phyloP scores from a whole-genome alignment of 2,329 filamentous ascomycete genomes.

The Aspergillus sp. region DNA sequence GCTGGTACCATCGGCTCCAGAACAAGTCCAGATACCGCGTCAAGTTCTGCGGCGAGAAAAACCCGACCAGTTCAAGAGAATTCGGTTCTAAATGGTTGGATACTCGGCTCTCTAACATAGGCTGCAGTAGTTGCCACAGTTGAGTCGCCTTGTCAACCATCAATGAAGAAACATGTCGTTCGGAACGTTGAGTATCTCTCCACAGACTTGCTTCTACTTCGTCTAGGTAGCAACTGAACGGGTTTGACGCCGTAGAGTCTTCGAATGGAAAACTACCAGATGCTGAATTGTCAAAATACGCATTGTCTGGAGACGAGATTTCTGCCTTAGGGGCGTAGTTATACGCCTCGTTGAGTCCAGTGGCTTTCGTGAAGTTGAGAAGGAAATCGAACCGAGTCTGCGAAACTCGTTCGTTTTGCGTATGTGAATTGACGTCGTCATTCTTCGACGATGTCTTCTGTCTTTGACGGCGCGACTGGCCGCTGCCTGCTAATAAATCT shows the following conservation, averaged over 20 bases:
- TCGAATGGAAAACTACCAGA: neutral
- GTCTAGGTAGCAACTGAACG: neutral
- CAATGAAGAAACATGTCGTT: neutral
- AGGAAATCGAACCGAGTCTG: neutral
- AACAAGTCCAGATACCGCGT: neutral
- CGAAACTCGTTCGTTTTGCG: too few relatives aligned
- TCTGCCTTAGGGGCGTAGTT: neutral
- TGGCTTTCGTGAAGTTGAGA: neutral
- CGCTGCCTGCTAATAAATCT: neutral
- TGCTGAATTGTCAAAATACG: too few relatives aligned
- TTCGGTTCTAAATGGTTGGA: neutral
- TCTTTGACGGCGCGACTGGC: neutral
- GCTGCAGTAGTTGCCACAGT: neutral
- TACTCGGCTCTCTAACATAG: neutral
- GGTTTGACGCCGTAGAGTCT: neutral
- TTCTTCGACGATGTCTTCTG: too few relatives aligned
- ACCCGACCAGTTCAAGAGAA: neutral
- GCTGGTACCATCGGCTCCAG: neutral
- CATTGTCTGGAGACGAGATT: neutral
- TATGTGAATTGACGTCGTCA: too few relatives aligned
- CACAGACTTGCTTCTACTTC: neutral
- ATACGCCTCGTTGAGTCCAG: neutral
- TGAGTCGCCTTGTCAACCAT: neutral
- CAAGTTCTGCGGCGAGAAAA: neutral
- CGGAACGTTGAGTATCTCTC: neutral